A percentile compares a stretch with the other conserved stretches of the same genome.
phyloP scores from a whole-genome alignment of 768 basidiomycete genomes.

The Boletus rufocinnamomeus region DNA sequence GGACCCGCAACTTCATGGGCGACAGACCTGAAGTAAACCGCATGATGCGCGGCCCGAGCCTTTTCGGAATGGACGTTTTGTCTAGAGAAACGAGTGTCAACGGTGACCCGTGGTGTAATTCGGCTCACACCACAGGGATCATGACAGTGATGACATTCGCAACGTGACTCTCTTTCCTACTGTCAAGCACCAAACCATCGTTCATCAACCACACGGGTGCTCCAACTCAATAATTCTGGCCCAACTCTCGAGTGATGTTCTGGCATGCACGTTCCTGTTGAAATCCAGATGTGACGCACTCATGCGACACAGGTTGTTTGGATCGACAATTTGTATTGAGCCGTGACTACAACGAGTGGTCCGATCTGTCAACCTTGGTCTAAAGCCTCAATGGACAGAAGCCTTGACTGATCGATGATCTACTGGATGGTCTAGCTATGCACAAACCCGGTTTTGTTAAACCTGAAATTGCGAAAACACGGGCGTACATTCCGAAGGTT shows the following conservation, averaged over 20 bases:
- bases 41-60: conserved; percentile 10
- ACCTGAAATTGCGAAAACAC: neutral
- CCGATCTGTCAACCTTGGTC: neutral
- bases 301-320: neutral
- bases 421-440: neutral
- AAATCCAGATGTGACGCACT: neutral
- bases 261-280: neutral
- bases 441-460: neutral
- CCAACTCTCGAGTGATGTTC: neutral
- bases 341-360: neutral
- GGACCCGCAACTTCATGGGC: conserved; percentile 11
- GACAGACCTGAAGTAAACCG: conserved; percentile 13
- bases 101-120: neutral
- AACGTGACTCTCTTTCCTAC: neutral
- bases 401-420: neutral
- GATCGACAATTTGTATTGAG: neutral
- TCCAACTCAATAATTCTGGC: neutral
- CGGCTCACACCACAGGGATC: neutral
- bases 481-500: neutral
- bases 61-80: too few relatives aligned
- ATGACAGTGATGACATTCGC: neutral
- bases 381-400: too few relatives aligned
- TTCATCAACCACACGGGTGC: neutral
- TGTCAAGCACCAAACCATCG: neutral
- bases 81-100: neutral